phyloP scores from a whole-genome alignment of 805 yeast genomes.

The Middelhovenomyces tepae region DNA sequence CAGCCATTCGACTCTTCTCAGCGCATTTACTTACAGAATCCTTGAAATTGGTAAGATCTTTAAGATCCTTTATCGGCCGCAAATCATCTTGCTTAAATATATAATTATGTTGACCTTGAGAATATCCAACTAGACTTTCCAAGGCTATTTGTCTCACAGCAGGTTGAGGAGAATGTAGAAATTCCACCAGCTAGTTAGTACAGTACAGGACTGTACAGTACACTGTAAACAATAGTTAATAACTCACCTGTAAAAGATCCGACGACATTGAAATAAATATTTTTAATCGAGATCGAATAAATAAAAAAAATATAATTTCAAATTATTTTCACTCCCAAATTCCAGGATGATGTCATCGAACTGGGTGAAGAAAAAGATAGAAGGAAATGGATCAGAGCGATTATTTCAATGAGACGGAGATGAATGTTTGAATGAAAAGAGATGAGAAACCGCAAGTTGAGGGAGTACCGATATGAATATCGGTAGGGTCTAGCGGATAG shows the following conservation, averaged over 20 bases:
- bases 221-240: background rate
- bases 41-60: conserved; percentile 43
- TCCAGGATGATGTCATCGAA: too few relatives aligned
- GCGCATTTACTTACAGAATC: too few relatives aligned
- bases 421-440: too few relatives aligned
- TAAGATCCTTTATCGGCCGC: conserved; percentile 65
- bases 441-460: too few relatives aligned
- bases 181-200: conserved; percentile 49
- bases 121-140: conserved; percentile 72
- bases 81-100: conserved; percentile 64
- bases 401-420: too few relatives aligned
- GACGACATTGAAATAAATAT: conserved; percentile 34
- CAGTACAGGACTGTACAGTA: background rate
- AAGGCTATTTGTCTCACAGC: conserved; percentile 77
- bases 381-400: too few relatives aligned
- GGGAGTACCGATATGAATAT: too few relatives aligned
- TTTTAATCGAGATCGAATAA: conserved; percentile 5
- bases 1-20: too few relatives aligned
- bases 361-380: too few relatives aligned
- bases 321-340: too few relatives aligned
- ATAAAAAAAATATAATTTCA: too few relatives aligned
- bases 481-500: too few relatives aligned
- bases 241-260: conserved; percentile 42
- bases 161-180: conserved; percentile 73
- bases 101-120: conserved; percentile 57